phyloP scores from a whole-genome alignment of 1,284 basidiomycete species.

The Acaromyces ingoldii region DNA sequence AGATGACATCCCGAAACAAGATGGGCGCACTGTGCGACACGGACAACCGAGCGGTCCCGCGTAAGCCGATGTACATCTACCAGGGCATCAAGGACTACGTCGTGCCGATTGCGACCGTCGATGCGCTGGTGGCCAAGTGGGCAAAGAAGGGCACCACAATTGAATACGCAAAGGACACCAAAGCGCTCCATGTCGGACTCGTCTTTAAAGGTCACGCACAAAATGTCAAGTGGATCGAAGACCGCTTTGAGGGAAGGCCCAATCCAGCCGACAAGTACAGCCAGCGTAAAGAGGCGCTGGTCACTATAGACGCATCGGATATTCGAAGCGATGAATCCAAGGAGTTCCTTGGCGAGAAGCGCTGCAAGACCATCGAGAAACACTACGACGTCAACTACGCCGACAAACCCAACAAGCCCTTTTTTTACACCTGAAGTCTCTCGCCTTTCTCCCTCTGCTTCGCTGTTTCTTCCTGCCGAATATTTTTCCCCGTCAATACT shows the following conservation, averaged over 20 bases:
- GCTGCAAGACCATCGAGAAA: too few species aligned
- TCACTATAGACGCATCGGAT: too few species aligned
- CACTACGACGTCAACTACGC: too few species aligned
- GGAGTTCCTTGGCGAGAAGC: too few species aligned
- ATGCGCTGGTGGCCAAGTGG: conserved; percentile 23
- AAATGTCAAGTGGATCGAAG: conserved; percentile 28
- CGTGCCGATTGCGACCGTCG: conserved; percentile 28
- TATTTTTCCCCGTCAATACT: too few species aligned
- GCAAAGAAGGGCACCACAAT: conserved; percentile 20
- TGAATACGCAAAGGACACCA: conserved; percentile 18
- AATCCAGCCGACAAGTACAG: conserved; percentile 5
- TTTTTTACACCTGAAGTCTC: too few species aligned
- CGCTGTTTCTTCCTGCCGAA: too few species aligned
- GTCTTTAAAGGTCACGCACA: conserved; percentile 19
- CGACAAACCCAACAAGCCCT: too few species aligned
- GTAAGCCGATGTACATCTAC: conserved; percentile 33
- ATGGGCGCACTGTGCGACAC: conserved; percentile 10
- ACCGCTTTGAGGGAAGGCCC: conserved; percentile 20
- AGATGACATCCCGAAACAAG: conserved; percentile 23
- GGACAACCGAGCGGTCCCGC: conserved; percentile 9
- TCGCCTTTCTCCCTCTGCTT: too few species aligned
- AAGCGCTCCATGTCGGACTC: conserved; percentile 19
- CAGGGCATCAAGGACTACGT: conserved; percentile 36
- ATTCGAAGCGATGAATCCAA: too few species aligned
- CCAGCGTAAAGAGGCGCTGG: too few species aligned